Percentiles rank a stretch among this genome's conserved stretches.
These are phyloP conservation scores for Yarrowia galli DNA, from an alignment of 1,139 yeast genomes.

Conservation along the genomic window DNA sequence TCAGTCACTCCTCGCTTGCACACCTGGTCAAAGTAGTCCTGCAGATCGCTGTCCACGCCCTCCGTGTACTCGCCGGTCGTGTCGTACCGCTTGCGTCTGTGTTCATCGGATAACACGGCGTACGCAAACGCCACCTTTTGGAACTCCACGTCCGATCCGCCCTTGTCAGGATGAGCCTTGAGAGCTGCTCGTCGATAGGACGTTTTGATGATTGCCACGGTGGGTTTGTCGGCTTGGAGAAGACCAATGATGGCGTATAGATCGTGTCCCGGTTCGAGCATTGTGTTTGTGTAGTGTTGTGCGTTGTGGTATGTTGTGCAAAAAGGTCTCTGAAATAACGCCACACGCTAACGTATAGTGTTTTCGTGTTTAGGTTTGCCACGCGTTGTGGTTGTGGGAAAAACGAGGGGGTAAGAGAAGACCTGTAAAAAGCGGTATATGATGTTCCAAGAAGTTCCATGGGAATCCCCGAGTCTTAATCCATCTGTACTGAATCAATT, in stretches of 20 bases:
- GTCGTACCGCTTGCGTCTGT: conserved; percentile 66
- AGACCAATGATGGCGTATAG: conserved; percentile 14
- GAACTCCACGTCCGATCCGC: conserved; percentile 57
- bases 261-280: conserved; percentile 25
- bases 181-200: conserved; percentile 77
- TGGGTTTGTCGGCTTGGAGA: neutral
- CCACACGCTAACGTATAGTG: neutral
- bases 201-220: conserved; percentile 58
- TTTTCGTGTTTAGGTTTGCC: conserved; percentile 11
- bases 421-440: too few species aligned
- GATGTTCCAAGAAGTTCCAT: too few species aligned
- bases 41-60: conserved; percentile 63
- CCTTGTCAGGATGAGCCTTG: conserved; percentile 81
- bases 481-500: too few species aligned
- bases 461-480: too few species aligned
- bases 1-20: conserved; percentile 63
- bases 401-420: too few species aligned
- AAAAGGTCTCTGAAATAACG: too few species aligned
- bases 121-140: conserved; percentile 80
- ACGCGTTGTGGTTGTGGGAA: too few species aligned
- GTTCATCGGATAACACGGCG: conserved; percentile 67
- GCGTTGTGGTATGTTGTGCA: neutral
- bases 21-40: conserved; percentile 66
- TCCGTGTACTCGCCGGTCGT: conserved; percentile 69
- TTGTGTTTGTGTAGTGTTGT: neutral